These are phyloP conservation scores for Schizosaccharomyces lindneri DNA, from an alignment of 805 yeast species.

Conservation along the genomic window DNA sequence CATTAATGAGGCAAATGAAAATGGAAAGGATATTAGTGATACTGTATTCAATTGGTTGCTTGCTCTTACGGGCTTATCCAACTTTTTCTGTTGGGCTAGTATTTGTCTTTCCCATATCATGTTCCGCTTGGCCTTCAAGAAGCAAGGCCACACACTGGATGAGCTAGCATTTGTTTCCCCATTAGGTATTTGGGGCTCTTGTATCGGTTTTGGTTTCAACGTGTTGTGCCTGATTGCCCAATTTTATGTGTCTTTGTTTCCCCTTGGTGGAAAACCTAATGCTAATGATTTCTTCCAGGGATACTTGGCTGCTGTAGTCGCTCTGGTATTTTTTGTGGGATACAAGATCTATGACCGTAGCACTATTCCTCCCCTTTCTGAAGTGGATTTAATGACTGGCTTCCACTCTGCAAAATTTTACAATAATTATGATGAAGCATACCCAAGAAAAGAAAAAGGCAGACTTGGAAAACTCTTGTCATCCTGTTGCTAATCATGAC, in stretches of 20 bases:
- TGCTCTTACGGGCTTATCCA: constrained; percentile 53
- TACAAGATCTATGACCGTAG: constrained; percentile 14
- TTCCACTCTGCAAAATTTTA: neutral
- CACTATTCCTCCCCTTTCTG: neutral
- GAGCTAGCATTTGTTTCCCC: constrained; percentile 42
- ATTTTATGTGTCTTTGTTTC: constrained; percentile 65
- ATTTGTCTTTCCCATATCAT: constrained; percentile 44
- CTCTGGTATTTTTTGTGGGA: constrained; percentile 24
- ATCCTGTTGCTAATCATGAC: no score
- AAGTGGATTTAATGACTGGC: neutral
- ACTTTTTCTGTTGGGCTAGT: constrained; percentile 58
- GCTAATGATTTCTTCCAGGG: constrained; percentile 17
- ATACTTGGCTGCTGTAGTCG: constrained; percentile 13
- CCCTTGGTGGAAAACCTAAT: constrained; percentile 22
- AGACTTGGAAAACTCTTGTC: no score
- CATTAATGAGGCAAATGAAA: neutral
- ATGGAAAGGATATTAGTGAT: neutral
- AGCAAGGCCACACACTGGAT: constrained; percentile 39
- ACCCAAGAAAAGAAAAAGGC: no score
- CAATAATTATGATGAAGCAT: no score
- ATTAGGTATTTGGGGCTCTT: constrained; percentile 44
- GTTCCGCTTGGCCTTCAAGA: constrained; percentile 35
- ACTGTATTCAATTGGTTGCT: constrained; percentile 46
- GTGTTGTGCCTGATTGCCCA: constrained; percentile 42
- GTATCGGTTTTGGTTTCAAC: constrained; percentile 33